A percentile compares a stretch with the other conserved stretches of the same genome.
phyloP scores from a whole-genome alignment of 179 eudicot genomes.

The Spinacia oleracea region DNA sequence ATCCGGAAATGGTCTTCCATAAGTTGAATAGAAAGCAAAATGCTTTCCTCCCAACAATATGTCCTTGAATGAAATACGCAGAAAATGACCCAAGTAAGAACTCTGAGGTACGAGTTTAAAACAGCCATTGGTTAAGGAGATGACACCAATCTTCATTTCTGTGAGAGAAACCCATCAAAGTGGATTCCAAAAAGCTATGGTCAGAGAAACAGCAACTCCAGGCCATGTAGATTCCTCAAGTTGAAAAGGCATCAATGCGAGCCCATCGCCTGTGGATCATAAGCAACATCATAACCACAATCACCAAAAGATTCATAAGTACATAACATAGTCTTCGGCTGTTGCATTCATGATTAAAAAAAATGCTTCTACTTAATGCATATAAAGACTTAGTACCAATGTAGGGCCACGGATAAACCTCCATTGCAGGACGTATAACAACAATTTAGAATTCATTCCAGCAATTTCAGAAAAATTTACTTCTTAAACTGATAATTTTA shows the following conservation, averaged over 20 bases:
- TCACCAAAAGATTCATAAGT: neutral
- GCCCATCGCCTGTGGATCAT: conserved; percentile 36
- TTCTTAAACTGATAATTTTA: neutral
- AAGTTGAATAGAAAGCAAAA: conserved; percentile 36
- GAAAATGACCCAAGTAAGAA: conserved; percentile 24
- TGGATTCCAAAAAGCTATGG: conserved; percentile 16
- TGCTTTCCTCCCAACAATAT: conserved; percentile 25
- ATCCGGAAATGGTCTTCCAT: conserved; percentile 67
- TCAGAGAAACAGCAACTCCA: conserved; percentile 22
- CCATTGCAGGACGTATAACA: no score
- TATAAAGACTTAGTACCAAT: neutral
- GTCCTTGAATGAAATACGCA: conserved; percentile 22
- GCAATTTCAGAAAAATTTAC: neutral
- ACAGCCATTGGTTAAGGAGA: conserved; percentile 34
- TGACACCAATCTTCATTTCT: conserved; percentile 48
- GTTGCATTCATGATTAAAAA: neutral
- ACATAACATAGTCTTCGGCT: neutral
- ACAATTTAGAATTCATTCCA: neutral
- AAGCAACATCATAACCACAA: conserved; percentile 6
- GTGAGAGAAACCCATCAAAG: conserved; percentile 44
- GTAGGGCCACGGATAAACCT: neutral
- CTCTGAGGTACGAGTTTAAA: conserved; percentile 27
- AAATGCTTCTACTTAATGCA: neutral
- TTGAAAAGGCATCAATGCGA: conserved; percentile 32
- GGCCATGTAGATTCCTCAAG: conserved; percentile 34